Percentiles rank a stretch among this genome's conserved stretches.
These are phyloP conservation scores for Rubia peregrina DNA, from an alignment of 305 asterid species.

Conservation along the genomic window DNA sequence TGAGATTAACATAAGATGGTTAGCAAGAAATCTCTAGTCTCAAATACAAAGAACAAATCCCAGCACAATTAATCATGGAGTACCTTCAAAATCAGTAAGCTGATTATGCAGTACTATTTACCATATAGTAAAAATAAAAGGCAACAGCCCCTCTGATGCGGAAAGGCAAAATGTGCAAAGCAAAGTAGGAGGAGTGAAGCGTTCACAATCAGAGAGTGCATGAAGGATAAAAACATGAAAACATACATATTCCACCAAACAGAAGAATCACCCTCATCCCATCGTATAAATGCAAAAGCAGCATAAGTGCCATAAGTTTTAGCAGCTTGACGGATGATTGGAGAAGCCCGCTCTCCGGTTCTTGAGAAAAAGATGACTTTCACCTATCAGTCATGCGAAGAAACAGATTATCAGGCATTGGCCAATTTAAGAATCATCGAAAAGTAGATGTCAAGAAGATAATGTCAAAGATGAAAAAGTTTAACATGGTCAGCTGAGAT, in stretches of 20 bases:
- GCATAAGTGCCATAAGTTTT: slow-evolving; percentile 61
- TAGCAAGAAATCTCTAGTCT: background rate
- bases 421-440: background rate
- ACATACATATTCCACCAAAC: slow-evolving; percentile 91
- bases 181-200: background rate
- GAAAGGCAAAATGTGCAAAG: background rate
- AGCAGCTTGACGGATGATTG: slow-evolving; percentile 85
- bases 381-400: slow-evolving; percentile 45
- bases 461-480: background rate
- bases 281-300: slow-evolving; percentile 63
- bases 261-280: slow-evolving; percentile 79
- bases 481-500: background rate
- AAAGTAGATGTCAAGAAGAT: background rate
- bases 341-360: slow-evolving; percentile 96
- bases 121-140: background rate
- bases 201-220: background rate
- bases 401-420: slow-evolving; percentile 8
- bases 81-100: background rate
- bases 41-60: background rate
- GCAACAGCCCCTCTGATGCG: background rate
- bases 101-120: background rate
- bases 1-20: background rate
- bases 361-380: slow-evolving; percentile 83
- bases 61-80: background rate
- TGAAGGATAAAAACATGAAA: slow-evolving; percentile 8